Conservation (phyloP, 306 rosid species). For the Sphenostylis stenocarpa region DNA sequence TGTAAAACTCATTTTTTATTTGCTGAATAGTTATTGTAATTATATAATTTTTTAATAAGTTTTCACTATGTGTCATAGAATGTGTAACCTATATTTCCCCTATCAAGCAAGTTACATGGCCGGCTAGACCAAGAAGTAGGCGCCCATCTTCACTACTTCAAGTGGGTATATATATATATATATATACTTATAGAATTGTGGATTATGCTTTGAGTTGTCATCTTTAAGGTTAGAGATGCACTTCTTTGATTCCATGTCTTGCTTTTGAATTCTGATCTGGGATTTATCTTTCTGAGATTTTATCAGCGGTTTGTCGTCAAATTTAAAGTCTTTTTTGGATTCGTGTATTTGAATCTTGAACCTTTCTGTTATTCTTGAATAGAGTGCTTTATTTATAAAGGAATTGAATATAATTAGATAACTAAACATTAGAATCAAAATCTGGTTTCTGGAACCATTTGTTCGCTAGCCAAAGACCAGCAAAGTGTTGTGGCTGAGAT, state of each 20-base stretch:
- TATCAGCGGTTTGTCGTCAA: not conserved
- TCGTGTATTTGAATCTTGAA: not conserved
- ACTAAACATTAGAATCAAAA: not conserved
- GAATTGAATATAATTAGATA: not conserved
- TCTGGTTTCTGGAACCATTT: not conserved
- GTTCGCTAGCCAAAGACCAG: not conserved
- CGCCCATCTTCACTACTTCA: not conserved
- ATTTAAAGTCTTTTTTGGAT: not conserved
- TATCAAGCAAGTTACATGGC: not conserved
- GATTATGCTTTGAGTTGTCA: constrained; percentile 8
- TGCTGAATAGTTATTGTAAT: not conserved
- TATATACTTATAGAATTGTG: not conserved
- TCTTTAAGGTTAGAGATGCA: constrained; percentile 34
- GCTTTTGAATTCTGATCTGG: constrained; percentile 16
- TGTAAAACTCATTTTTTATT: not conserved
- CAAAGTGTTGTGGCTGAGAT: not conserved
- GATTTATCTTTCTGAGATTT: not conserved
- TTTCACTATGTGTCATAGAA: not conserved
- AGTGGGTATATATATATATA: not conserved
- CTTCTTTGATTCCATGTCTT: constrained; percentile 5
- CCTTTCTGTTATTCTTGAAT: not conserved
- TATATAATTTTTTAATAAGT: not conserved
- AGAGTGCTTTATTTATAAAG: not conserved
- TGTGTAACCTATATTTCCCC: not conserved
- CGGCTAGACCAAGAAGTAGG: not conserved